Percentiles rank a stretch among this genome's conserved stretches.
These are phyloP conservation scores for Backusella luteola DNA, from an alignment of 192 early-diverging fungal genomes.

Conservation along the genomic window DNA sequence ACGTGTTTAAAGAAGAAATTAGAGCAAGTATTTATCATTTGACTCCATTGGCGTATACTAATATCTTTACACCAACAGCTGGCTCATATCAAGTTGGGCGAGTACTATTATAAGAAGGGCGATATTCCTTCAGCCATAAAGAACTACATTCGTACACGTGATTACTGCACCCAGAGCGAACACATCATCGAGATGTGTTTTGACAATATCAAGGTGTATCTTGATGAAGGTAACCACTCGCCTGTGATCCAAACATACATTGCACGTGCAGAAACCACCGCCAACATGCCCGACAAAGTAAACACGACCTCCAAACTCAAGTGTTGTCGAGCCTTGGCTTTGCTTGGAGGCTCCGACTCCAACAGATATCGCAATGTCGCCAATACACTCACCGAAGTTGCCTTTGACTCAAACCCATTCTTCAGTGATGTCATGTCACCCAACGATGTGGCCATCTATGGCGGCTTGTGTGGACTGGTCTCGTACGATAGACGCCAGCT, in stretches of 20 bases:
- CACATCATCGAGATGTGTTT: conserved; percentile 82
- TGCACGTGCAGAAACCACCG: conserved; percentile 63
- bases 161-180: conserved; percentile 73
- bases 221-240: conserved; percentile 67
- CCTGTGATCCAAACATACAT: conserved; percentile 67
- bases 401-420: conserved; percentile 48
- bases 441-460: conserved; percentile 84
- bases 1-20: conserved; percentile 83
- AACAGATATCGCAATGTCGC: conserved; percentile 65
- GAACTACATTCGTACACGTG: conserved; percentile 67
- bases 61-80: conserved; percentile 45
- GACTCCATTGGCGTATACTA: not conserved
- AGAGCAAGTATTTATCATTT: conserved; percentile 48
- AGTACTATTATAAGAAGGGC: conserved; percentile 71
- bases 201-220: conserved; percentile 73
- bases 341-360: conserved; percentile 50
- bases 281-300: conserved; percentile 63
- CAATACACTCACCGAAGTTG: conserved; percentile 54
- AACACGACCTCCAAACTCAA: conserved; percentile 59
- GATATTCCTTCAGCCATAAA: conserved; percentile 66
- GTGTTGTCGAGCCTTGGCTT: conserved; percentile 60
- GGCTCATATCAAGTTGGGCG: conserved; percentile 78
- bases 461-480: conserved; percentile 74
- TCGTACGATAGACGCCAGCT: conserved; percentile 73
- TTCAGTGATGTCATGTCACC: conserved; percentile 54